A percentile compares a stretch with the other conserved stretches of the same genome.
phyloP scores from a whole-genome alignment of 179 eudicot genomes.

The Drosera spatulata region DNA sequence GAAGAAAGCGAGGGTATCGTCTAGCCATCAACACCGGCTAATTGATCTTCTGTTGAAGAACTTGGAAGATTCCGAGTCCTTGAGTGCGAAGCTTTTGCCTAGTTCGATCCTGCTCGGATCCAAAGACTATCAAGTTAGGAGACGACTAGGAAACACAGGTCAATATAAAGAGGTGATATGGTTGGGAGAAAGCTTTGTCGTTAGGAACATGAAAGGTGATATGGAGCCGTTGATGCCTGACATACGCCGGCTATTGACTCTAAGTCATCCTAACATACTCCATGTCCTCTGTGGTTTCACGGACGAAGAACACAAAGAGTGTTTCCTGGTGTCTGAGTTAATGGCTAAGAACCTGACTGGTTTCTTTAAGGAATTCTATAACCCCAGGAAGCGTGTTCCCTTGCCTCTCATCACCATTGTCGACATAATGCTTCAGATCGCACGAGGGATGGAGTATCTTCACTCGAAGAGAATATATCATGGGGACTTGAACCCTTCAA shows the following conservation, averaged over 20 bases:
- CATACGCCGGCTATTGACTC: slow-evolving; percentile 30
- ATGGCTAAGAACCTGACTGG: slow-evolving; percentile 51
- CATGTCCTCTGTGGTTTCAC: slow-evolving; percentile 44
- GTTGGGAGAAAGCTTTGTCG: slow-evolving; percentile 62
- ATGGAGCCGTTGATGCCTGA: slow-evolving; percentile 29
- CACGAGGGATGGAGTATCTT: slow-evolving; percentile 86
- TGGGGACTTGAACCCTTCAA: slow-evolving; percentile 66
- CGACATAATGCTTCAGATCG: slow-evolving; percentile 77
- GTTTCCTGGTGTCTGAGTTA: slow-evolving; percentile 57
- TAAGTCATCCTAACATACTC: slow-evolving; percentile 69
- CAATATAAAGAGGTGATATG: slow-evolving; percentile 69
- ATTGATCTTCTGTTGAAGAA: slow-evolving; percentile 32
- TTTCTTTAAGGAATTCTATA: slow-evolving; percentile 40
- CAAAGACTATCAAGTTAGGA: slow-evolving; percentile 55
- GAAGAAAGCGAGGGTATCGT: slow-evolving; percentile 17
- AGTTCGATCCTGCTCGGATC: slow-evolving; percentile 35
- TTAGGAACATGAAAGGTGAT: slow-evolving; percentile 48
- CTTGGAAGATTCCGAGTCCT: slow-evolving; percentile 19
- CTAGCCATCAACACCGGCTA: slow-evolving; percentile 31
- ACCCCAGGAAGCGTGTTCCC: slow-evolving; percentile 39
- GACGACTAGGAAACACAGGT: slow-evolving; percentile 51
- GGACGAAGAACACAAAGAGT: slow-evolving; percentile 60
- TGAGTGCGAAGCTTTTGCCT: slow-evolving; percentile 32
- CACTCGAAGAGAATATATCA: slow-evolving; percentile 64
- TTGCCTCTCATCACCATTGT: slow-evolving; percentile 44